Conservation (phyloP, 768 basidiomycete species). For the Wakefieldia striispora region DNA sequence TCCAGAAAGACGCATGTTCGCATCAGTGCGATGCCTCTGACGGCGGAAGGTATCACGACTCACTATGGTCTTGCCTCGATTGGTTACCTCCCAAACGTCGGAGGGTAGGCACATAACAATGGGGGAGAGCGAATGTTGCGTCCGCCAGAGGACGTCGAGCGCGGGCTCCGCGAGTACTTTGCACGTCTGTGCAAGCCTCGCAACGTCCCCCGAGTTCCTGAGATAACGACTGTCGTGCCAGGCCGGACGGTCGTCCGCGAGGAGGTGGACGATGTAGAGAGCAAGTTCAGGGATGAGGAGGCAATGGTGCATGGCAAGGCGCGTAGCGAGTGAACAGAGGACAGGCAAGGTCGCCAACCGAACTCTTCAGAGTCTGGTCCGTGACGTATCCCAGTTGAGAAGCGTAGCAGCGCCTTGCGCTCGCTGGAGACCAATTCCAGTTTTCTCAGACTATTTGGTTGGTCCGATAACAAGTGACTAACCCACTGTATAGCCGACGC, state of each 20-base stretch:
- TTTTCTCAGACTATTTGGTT: neutral
- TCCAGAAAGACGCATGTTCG: neutral
- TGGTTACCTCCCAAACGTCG: slow-evolving; percentile 24
- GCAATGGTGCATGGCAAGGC: slow-evolving; percentile 26
- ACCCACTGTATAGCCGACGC: slow-evolving; percentile 1
- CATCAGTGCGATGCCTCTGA: neutral
- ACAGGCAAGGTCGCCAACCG: neutral
- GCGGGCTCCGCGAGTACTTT: slow-evolving; percentile 27
- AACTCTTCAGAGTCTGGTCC: neutral
- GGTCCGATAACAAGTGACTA: slow-evolving; percentile 3
- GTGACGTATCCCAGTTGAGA: neutral
- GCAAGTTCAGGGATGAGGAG: slow-evolving; percentile 29
- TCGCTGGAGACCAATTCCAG: neutral
- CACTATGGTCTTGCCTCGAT: slow-evolving; percentile 21
- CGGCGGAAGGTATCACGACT: slow-evolving; percentile 1
- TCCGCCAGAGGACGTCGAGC: slow-evolving; percentile 32
- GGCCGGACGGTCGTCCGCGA: slow-evolving; percentile 20
- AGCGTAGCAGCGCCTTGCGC: neutral
- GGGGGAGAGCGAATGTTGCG: slow-evolving; percentile 28
- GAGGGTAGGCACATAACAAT: slow-evolving; percentile 29
- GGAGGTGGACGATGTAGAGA: slow-evolving; percentile 22
- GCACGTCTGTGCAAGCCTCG: slow-evolving; percentile 30
- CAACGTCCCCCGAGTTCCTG: slow-evolving; percentile 22
- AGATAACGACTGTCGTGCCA: slow-evolving; percentile 18
- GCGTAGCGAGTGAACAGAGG: neutral